These are phyloP conservation scores for Borovskyia barvae DNA, from an alignment of 208 protist genomes.

Conservation along the genomic window DNA sequence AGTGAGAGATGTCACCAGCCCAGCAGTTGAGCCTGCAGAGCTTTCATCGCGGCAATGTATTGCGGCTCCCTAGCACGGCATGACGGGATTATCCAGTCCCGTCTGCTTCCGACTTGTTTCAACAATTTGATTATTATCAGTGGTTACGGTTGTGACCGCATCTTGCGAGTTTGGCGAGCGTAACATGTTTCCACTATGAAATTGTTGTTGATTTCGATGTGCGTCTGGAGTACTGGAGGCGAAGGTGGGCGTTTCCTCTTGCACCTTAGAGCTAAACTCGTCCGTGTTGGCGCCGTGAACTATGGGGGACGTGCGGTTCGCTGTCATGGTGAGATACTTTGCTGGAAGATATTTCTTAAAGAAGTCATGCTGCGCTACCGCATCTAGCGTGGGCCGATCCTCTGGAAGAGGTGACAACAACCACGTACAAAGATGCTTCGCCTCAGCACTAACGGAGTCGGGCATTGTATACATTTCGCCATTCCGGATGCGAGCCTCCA, in stretches of 20 bases:
- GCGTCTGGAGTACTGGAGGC: slow-evolving; percentile 1
- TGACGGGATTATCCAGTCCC: neutral
- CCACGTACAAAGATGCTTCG: slow-evolving; percentile 57
- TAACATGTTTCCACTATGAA: neutral
- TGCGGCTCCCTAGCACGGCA: no score
- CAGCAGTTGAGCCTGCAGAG: no score
- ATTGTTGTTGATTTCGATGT: slow-evolving; percentile 6
- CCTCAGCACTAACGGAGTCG: slow-evolving; percentile 47
- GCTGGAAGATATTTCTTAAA: slow-evolving; percentile 46
- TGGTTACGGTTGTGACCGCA: no score
- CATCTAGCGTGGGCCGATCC: slow-evolving; percentile 62
- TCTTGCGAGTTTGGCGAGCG: no score
- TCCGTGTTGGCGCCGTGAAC: slow-evolving; percentile 43
- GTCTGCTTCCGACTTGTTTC: neutral
- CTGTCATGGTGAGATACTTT: slow-evolving; percentile 40
- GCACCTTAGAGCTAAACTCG: slow-evolving; percentile 69
- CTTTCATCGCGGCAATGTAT: no score
- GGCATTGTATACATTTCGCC: slow-evolving; percentile 57
- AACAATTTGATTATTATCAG: no score
- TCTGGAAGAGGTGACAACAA: slow-evolving; percentile 57
- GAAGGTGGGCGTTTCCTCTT: slow-evolving; percentile 30
- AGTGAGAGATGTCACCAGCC: no score
- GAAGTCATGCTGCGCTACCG: slow-evolving; percentile 68
- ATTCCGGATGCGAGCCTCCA: slow-evolving; percentile 56
- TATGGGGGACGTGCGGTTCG: slow-evolving; percentile 32